Percentiles rank a stretch among this genome's conserved stretches.
Evolutionary conservation across 257 asterid species (phyloP).

Genomic region (Euphrasia confusa): DNA sequence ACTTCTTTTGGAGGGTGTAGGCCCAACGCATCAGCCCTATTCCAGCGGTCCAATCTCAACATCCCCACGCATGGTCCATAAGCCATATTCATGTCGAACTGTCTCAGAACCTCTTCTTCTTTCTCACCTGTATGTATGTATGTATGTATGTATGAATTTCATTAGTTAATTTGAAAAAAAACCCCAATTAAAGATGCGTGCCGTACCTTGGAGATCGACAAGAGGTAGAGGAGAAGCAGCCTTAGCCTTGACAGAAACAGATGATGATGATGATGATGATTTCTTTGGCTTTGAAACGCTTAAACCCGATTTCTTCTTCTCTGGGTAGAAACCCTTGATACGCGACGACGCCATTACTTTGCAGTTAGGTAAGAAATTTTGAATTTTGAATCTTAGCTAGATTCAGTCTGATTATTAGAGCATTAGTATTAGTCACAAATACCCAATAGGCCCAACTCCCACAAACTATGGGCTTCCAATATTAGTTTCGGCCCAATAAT

Average conservation of each 20-base stretch:
- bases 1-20: conserved; percentile 56
- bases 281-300: conserved; percentile 26
- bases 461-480: neutral
- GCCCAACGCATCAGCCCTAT: conserved; percentile 55
- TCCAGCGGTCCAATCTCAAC: conserved; percentile 70
- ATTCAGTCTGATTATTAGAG: too few species aligned
- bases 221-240: too few species aligned
- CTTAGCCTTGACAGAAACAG: too few species aligned
- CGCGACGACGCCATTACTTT: conserved; percentile 34
- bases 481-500: neutral
- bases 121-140: conserved; percentile 33
- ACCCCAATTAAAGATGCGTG: neutral
- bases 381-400: neutral
- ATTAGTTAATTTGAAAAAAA: conserved; percentile 27
- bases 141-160: too few species aligned
- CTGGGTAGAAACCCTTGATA: conserved; percentile 69
- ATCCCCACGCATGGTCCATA: conserved; percentile 87
- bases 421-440: too few species aligned
- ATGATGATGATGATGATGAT: too few species aligned
- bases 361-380: neutral
- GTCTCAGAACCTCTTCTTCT: conserved; percentile 62
- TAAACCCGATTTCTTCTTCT: conserved; percentile 48
- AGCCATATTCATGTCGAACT: conserved; percentile 73
- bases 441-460: neutral
- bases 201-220: conserved; percentile 61